Percentiles rank a stretch among this genome's conserved stretches.
phyloP scores from a whole-genome alignment of 1,139 yeast genomes.

The Pichia sorboxylosa region DNA sequence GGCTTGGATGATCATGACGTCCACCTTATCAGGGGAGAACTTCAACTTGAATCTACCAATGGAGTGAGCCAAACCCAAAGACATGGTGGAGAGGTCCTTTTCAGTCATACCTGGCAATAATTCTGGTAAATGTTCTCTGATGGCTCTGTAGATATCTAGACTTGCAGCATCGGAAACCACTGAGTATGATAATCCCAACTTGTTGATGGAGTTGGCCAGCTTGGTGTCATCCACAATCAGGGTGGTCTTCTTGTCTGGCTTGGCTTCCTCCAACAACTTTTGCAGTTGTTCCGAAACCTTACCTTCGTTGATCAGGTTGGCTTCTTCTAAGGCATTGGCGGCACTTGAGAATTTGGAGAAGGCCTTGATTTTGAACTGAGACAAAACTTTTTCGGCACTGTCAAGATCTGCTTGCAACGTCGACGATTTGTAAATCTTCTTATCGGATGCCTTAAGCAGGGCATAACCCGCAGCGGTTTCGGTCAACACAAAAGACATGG shows the following conservation, averaged over 20 bases:
- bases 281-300: constrained; percentile 80
- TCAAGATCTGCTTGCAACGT: constrained; percentile 66
- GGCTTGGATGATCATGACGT: constrained; percentile 97
- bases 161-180: constrained; percentile 93
- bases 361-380: constrained; percentile 81
- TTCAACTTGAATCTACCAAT: constrained; percentile 96
- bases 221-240: constrained; percentile 91
- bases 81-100: constrained; percentile 80
- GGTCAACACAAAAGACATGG: constrained; percentile 87
- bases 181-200: constrained; percentile 76
- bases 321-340: constrained; percentile 92
- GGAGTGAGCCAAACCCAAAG: constrained; percentile 94
- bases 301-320: constrained; percentile 85
- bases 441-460: constrained; percentile 90
- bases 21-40: constrained; percentile 95
- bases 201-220: constrained; percentile 91
- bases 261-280: constrained; percentile 64
- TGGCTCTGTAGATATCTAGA: constrained; percentile 87
- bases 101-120: constrained; percentile 89
- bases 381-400: constrained; percentile 69
- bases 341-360: constrained; percentile 92
- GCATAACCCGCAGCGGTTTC: constrained; percentile 99
- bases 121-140: constrained; percentile 87
- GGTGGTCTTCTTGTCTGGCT: constrained; percentile 81
- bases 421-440: constrained; percentile 84